Conservation (phyloP, 2,329 filamentous ascomycete species). For the Pseudogymnoascus destructans region DNA sequence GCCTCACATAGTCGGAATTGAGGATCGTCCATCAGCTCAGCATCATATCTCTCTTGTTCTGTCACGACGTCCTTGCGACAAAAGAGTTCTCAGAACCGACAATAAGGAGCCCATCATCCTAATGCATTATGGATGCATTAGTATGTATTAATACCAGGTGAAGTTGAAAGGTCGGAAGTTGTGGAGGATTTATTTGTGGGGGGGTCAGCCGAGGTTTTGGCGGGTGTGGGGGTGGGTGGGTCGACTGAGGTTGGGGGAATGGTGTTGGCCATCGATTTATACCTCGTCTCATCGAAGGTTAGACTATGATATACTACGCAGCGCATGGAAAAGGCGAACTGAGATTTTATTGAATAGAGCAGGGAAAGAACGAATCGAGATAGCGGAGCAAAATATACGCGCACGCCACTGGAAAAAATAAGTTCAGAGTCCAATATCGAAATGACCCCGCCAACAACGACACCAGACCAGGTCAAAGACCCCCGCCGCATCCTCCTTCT, state of each 20-base stretch:
- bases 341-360: neutral
- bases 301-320: neutral
- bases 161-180: too few relatives aligned
- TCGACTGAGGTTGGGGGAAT: neutral
- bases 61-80: too few relatives aligned
- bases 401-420: neutral
- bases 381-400: neutral
- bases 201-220: too few relatives aligned
- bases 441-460: neutral
- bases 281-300: neutral
- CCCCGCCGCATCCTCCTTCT: constrained; percentile 47
- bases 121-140: too few relatives aligned
- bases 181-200: too few relatives aligned
- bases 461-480: constrained; percentile 28
- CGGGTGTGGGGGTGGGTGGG: constrained; percentile 11
- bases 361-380: neutral
- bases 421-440: neutral
- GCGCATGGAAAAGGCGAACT: neutral
- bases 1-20: too few relatives aligned
- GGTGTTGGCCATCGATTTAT: neutral
- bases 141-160: too few relatives aligned
- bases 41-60: too few relatives aligned
- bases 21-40: too few relatives aligned
- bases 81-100: too few relatives aligned
- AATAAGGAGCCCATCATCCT: too few relatives aligned